Evolutionary conservation across 352 stramenopile species (phyloP).

Genomic region (Pythium aquatile): DNA sequence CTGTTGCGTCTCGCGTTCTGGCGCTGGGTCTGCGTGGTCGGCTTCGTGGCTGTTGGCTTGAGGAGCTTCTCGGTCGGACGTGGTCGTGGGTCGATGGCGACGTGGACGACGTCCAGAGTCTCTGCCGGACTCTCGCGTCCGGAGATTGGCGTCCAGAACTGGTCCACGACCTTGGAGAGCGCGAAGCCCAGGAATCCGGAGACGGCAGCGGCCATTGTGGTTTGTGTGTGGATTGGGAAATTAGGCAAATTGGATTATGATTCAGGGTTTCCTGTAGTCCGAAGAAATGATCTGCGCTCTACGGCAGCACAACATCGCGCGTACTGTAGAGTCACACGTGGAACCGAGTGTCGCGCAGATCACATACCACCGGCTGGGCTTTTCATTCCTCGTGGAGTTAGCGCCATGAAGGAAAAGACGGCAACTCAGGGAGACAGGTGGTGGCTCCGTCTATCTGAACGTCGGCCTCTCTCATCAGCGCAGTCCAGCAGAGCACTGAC

Average conservation of each 20-base stretch:
- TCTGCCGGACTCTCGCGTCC: conserved; percentile 4
- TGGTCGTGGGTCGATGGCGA: neutral
- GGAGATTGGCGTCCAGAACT: conserved; percentile 23
- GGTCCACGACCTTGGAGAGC: conserved; percentile 29
- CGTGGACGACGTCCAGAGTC: neutral
- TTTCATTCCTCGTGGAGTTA: neutral
- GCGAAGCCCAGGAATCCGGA: conserved; percentile 30
- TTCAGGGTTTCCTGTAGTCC: neutral
- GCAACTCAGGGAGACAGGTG: conserved; percentile 13
- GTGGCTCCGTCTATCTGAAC: conserved; percentile 21
- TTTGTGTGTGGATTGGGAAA: conserved; percentile 4
- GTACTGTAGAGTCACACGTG: conserved; percentile 6
- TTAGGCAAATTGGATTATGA: conserved; percentile 22
- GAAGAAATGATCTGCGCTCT: neutral
- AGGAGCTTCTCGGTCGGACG: neutral
- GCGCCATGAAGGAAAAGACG: conserved; percentile 7
- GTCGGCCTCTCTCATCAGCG: neutral
- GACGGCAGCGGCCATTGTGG: conserved; percentile 24
- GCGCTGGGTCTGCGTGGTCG: conserved; percentile 3
- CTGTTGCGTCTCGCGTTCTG: conserved; percentile 13
- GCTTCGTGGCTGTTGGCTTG: neutral
- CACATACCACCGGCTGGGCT: conserved; percentile 1
- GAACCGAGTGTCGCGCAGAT: conserved; percentile 12
- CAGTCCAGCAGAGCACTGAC: neutral
- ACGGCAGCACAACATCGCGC: neutral